A percentile compares a stretch with the other conserved stretches of the same genome.
Conservation (phyloP, 345 rosid species). For the Heritiera fomes region DNA sequence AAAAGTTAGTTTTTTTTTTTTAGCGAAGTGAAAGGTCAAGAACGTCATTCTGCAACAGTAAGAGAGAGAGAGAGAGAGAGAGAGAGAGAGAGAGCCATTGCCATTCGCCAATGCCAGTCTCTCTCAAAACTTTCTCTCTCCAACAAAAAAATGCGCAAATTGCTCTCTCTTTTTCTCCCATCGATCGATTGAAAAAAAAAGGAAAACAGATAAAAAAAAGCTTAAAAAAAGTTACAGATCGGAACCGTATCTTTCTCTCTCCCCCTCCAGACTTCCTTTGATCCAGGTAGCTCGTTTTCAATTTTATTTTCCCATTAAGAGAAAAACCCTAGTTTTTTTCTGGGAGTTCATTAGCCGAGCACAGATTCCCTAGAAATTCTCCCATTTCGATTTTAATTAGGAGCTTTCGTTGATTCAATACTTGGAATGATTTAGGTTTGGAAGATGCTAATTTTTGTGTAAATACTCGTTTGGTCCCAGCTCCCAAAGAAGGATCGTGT, state of each 20-base stretch:
- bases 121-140: conserved; percentile 20
- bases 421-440: conserved; percentile 6
- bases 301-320: conserved; percentile 9
- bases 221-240: conserved; percentile 24
- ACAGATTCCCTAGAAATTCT: conserved; percentile 32
- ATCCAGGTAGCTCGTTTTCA: conserved; percentile 16
- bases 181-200: conserved; percentile 33
- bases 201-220: background rate
- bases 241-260: conserved; percentile 29
- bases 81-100: conserved; percentile 2
- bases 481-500: conserved; percentile 4
- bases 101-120: conserved; percentile 13
- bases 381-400: conserved; percentile 3
- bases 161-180: conserved; percentile 24
- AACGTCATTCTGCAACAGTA: conserved; percentile 21
- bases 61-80: background rate
- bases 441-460: conserved; percentile 13
- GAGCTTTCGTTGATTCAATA: background rate
- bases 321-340: conserved; percentile 35
- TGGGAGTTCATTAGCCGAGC: conserved; percentile 17
- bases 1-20: background rate
- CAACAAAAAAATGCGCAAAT: background rate
- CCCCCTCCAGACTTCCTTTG: background rate
- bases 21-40: conserved; percentile 3
- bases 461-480: conserved; percentile 10